Evolutionary conservation across 352 stramenopile species (phyloP).

Genomic region (Phytophthora vignae): DNA sequence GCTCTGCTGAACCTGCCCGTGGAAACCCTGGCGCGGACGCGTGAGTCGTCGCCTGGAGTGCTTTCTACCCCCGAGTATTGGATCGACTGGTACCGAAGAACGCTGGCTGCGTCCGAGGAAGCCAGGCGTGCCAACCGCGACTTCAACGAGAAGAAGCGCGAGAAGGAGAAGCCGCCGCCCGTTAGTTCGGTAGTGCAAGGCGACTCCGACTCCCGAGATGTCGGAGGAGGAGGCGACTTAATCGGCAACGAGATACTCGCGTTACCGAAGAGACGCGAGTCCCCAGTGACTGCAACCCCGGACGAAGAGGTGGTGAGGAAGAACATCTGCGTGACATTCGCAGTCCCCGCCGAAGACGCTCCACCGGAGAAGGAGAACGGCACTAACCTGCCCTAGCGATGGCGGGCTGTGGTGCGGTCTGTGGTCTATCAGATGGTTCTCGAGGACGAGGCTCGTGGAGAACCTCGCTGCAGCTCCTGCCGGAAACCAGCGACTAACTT

Average conservation of each 20-base stretch:
- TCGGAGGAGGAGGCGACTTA: background rate
- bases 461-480: background rate
- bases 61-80: too few species aligned
- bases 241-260: background rate
- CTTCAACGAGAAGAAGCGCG: background rate
- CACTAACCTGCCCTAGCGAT: background rate
- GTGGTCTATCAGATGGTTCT: background rate
- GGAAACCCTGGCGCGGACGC: too few species aligned
- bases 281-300: too few species aligned
- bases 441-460: too few species aligned
- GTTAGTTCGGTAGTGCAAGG: background rate
- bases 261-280: too few species aligned
- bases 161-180: background rate
- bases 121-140: background rate
- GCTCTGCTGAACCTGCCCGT: too few species aligned
- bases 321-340: background rate
- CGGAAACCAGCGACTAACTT: background rate
- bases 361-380: background rate
- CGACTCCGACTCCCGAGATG: background rate
- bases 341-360: background rate
- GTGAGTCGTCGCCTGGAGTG: too few species aligned
- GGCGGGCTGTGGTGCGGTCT: background rate
- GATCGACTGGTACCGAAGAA: background rate
- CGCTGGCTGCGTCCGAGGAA: background rate
- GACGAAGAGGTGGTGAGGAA: too few species aligned